Base-by-base conservation (phyloP, 164 flowering plant species). In the grape (Vitis vinifera) region DNA sequence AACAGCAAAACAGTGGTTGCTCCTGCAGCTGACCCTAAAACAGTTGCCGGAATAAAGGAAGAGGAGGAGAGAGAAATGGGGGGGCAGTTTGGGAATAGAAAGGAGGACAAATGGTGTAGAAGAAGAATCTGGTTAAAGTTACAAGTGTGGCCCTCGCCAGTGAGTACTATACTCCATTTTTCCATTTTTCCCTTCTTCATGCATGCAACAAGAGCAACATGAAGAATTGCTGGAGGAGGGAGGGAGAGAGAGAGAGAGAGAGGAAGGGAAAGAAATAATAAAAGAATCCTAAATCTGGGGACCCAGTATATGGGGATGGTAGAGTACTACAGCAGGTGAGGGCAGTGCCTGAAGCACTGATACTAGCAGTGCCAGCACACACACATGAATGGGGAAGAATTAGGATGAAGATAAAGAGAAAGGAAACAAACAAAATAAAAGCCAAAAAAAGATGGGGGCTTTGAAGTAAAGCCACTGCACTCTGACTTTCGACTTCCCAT, bases 401-500 rank as follows among this genome's bases (percentile, higher is more conserved):
- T 5, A 30, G 16, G 14, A 61, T 5, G 64, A 61, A 61, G 9
- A 61, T 9, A 5, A 37, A 62, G 51, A 68, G 59, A 27, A 51
- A 44, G 66, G 52, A 13, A 51, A 58, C n/a, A 8, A 66, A 69
- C 63, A 62, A 51, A 65, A 63, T 11, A 73, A 70, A 55, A 70
- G 65, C 71, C 71, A 66, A 70, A 57, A 70, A 70, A 67, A 53
- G 52, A 51, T 73, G 68, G 74, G 66, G 29, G 44, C 44, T 29
- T 70, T 59, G 49, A 73, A 68, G 74, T 29, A 73, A 70, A 74
- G 31, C 61, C 56, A 19, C 29, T 12, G 51, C 19, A 57, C 60
- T 62, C 71, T 75, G 78, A 69, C 71, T 78, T 73, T 66, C 66
- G 75, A 75, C 68, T 75, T 76, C 69, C 75, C 69, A 65, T 58